Conservation (phyloP, 352 stramenopile species). For the Achlya hypogyna region DNA sequence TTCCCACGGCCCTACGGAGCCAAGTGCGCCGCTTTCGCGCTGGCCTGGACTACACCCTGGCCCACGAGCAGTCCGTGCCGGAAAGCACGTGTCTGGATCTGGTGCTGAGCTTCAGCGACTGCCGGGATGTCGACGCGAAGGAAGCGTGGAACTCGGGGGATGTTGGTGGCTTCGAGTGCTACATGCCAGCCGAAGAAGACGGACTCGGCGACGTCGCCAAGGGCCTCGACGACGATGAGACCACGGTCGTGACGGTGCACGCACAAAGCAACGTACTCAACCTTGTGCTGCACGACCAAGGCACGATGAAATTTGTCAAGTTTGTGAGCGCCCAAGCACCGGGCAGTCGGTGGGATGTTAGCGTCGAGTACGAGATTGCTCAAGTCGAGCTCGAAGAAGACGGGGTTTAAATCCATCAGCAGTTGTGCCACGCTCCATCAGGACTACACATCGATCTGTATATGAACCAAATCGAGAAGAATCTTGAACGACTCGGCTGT, state of each 20-base stretch:
- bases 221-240: constrained; percentile 78
- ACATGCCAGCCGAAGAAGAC: constrained; percentile 73
- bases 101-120: constrained; percentile 36
- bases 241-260: constrained; percentile 77
- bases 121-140: constrained; percentile 27
- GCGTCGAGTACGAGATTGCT: constrained; percentile 49
- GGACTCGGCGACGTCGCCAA: constrained; percentile 83
- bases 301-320: constrained; percentile 90
- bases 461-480: no score
- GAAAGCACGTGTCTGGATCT: constrained; percentile 23
- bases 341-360: constrained; percentile 81
- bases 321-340: constrained; percentile 79
- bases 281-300: constrained; percentile 81
- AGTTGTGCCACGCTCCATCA: no score
- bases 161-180: constrained; percentile 83
- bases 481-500: no score
- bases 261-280: constrained; percentile 84
- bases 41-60: constrained; percentile 89
- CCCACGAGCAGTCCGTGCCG: constrained; percentile 52
- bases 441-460: no score
- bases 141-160: constrained; percentile 29
- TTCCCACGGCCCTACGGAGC: constrained; percentile 31
- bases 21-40: constrained; percentile 75
- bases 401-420: no score
- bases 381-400: constrained; percentile 1